Evolutionary conservation across 1,139 yeast genomes (phyloP).

Genomic region (Candida albicans): DNA sequence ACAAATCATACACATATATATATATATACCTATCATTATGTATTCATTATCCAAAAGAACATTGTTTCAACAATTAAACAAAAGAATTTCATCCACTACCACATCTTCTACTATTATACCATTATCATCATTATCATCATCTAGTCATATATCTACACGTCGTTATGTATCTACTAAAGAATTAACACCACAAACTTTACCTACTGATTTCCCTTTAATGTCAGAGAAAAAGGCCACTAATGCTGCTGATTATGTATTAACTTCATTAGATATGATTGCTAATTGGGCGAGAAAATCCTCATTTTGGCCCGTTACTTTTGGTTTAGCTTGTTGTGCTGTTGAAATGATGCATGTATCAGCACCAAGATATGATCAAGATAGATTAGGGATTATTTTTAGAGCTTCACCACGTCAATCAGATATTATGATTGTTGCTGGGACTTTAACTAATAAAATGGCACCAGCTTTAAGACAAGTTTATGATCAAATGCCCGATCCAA

Average conservation of each 20-base stretch:
- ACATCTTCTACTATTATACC: slow-evolving; percentile 3
- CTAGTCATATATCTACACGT: slow-evolving; percentile 13
- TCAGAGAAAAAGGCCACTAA: slow-evolving; percentile 44
- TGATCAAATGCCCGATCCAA: slow-evolving; percentile 93
- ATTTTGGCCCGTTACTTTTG: slow-evolving; percentile 93
- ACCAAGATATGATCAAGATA: slow-evolving; percentile 90
- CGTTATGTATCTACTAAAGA: slow-evolving; percentile 42
- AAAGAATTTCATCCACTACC: slow-evolving; percentile 6
- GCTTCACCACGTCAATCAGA: slow-evolving; percentile 94
- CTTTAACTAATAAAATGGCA: slow-evolving; percentile 90
- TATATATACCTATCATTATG: slow-evolving; percentile 17
- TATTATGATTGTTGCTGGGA: slow-evolving; percentile 92
- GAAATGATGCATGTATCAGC: slow-evolving; percentile 96
- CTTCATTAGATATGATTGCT: slow-evolving; percentile 81
- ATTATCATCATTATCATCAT: too few relatives aligned
- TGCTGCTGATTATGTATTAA: slow-evolving; percentile 78
- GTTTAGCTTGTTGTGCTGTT: slow-evolving; percentile 90
- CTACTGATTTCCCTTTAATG: slow-evolving; percentile 48
- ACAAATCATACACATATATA: neutral
- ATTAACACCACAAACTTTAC: slow-evolving; percentile 43
- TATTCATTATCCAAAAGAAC: slow-evolving; percentile 28
- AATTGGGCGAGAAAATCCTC: slow-evolving; percentile 94
- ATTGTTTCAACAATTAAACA: slow-evolving; percentile 8
- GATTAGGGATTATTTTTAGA: slow-evolving; percentile 90
- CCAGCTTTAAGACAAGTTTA: slow-evolving; percentile 91